phyloP scores from a whole-genome alignment of 208 protist species.

The Acanthamoeba culbertsoni region DNA sequence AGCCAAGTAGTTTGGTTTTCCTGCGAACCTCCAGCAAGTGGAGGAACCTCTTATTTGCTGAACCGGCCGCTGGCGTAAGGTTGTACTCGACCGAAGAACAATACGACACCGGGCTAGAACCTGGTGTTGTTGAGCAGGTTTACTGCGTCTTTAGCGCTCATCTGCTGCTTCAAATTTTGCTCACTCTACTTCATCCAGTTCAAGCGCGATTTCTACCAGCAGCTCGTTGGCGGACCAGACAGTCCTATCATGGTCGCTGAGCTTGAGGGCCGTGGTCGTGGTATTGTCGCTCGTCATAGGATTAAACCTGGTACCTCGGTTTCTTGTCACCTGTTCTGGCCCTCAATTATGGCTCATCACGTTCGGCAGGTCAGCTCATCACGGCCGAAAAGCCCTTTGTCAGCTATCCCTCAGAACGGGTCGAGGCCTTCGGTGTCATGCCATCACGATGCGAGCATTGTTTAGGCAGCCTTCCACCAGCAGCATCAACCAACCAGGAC shows the following conservation, averaged over 20 bases:
- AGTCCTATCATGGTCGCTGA: slow-evolving; percentile 3
- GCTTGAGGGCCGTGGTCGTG: neutral
- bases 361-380: neutral
- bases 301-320: neutral
- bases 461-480: neutral
- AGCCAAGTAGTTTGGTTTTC: too few species aligned
- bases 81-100: too few species aligned
- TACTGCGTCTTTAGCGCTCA: too few species aligned
- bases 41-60: too few species aligned
- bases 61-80: neutral
- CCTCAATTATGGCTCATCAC: neutral
- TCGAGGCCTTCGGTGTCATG: neutral
- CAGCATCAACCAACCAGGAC: neutral
- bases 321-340: neutral
- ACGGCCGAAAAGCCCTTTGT: slow-evolving; percentile 42
- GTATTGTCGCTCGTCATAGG: neutral
- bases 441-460: slow-evolving; percentile 13
- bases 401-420: slow-evolving; percentile 3
- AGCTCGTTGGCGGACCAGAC: slow-evolving; percentile 4
- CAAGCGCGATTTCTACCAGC: neutral
- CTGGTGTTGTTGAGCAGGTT: too few species aligned
- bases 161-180: too few species aligned
- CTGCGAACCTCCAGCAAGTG: too few species aligned
- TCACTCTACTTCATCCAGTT: slow-evolving; percentile 13
- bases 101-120: too few species aligned